These are phyloP conservation scores for Anastatica hierochuntica DNA, from an alignment of 345 rosid species.

Conservation along the genomic window DNA sequence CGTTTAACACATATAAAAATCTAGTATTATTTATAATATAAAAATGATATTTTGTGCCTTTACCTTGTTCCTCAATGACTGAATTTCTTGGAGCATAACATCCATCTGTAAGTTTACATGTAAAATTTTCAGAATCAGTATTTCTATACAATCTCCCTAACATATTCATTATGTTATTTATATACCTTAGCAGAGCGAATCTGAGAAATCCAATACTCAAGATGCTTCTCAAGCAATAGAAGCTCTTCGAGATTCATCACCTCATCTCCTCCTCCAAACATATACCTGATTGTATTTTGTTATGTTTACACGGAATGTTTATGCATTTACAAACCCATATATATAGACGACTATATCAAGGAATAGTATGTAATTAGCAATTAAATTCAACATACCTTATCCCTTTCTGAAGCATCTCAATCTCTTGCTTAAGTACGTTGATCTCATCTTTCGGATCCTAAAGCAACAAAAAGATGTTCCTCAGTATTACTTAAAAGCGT, in stretches of 20 bases:
- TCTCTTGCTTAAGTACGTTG: constrained; percentile 58
- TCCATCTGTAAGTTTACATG: constrained; percentile 49
- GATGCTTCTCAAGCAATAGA: constrained; percentile 68
- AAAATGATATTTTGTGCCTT: constrained; percentile 1
- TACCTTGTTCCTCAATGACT: constrained; percentile 68
- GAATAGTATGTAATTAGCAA: background rate
- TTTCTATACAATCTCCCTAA: background rate
- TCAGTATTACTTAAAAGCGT: background rate
- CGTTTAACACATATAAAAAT: background rate
- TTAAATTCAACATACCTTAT: constrained; percentile 36
- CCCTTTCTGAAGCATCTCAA: constrained; percentile 63
- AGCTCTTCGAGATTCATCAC: constrained; percentile 67
- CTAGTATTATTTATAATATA: background rate
- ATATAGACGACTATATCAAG: background rate
- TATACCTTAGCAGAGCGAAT: constrained; percentile 81
- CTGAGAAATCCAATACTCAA: constrained; percentile 71
- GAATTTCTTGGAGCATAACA: constrained; percentile 66
- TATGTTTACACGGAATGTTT: background rate
- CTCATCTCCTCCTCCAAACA: constrained; percentile 70
- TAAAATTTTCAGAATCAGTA: background rate
- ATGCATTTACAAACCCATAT: background rate
- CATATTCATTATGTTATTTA: background rate
- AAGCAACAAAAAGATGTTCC: no score
- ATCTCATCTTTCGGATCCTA: constrained; percentile 62
- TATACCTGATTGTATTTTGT: constrained; percentile 36